Base-by-base conservation (phyloP, 345 rosid genomes). In the Corchorus olitorius region DNA sequence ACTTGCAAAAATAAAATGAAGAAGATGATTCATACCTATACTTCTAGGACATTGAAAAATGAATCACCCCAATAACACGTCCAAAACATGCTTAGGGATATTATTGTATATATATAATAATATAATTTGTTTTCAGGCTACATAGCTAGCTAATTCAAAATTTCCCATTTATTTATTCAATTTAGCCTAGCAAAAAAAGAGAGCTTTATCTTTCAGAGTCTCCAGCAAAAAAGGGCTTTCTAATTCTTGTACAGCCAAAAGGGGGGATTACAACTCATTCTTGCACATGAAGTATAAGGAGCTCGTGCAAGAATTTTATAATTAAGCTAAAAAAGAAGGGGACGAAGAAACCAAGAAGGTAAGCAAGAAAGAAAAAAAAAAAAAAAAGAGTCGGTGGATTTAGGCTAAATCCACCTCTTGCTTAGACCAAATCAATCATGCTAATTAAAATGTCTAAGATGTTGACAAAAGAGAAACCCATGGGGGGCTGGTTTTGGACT, bases 271-370 rank as follows among this genome's bases (percentile, higher is more conserved):
- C 84, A 81, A 73, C 82, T 72, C 77, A 76, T 70, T 74, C 70
- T 78, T 75, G 82, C 84, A 78, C 78, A 76, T 70, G 75, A 65
- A 62, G 46, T 58, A 14, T 62, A 39, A 56, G 80, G 65, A 50
- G 75, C 59, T 61, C 78, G 76, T 67, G 76, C 68, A 58, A 4
- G 27, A 68, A 46, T 39, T 19, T 64, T 53, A 64, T 63, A 33
- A 27, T 35, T 73, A 68, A n/a, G 22, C 65, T 1, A 61, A 52
- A 62, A 37, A 39, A 1, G 39, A 16, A 27, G 13, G 15, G n/a
- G 41, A 55, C 61, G 77, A 78, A 71, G 81, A 72, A 75, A 35
- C 86, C 64, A 52, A 65, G 75, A 34, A 77, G 62, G 74, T 70
- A 35, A 70, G 35, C 20, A 71, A 19, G 62, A 10, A 68, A 69